A percentile compares a stretch with the other conserved stretches of the same genome.
These are phyloP conservation scores for Talaromyces trachyspermus DNA, from an alignment of 495 filamentous ascomycete species.

Conservation along the genomic window DNA sequence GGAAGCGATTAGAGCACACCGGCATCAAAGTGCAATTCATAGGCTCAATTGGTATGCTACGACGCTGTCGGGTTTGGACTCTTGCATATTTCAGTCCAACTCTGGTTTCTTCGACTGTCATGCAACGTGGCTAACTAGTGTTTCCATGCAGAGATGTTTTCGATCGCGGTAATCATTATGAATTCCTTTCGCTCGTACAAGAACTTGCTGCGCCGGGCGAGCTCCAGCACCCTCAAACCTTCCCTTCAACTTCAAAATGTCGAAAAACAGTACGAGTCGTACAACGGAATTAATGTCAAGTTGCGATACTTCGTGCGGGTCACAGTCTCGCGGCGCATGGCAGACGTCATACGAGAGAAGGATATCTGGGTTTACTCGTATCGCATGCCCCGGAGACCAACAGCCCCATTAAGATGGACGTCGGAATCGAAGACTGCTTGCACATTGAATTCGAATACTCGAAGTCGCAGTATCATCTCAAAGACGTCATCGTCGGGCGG, in stretches of 20 bases:
- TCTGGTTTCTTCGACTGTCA: not conserved
- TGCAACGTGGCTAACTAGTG: not conserved
- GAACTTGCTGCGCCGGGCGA: slow-evolving; percentile 95
- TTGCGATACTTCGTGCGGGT: slow-evolving; percentile 97
- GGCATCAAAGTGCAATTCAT: slow-evolving; percentile 99
- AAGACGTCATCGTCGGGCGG: slow-evolving; percentile 97
- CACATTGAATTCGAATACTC: slow-evolving; percentile 99
- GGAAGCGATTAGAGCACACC: slow-evolving; percentile 94
- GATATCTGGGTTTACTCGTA: slow-evolving; percentile 99
- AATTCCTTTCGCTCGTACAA: slow-evolving; percentile 93
- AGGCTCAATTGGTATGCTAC: slow-evolving; percentile 76
- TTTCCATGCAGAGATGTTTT: slow-evolving; percentile 83
- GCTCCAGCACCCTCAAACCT: slow-evolving; percentile 95
- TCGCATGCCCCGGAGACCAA: slow-evolving; percentile 98
- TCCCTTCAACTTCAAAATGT: slow-evolving; percentile 99
- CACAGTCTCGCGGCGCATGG: slow-evolving; percentile 93
- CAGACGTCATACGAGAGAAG: slow-evolving; percentile 96
- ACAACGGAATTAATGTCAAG: slow-evolving; percentile 99
- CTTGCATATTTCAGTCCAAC: not conserved
- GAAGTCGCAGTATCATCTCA: slow-evolving; percentile 98
- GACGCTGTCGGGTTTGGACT: not conserved
- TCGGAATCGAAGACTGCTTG: slow-evolving; percentile 97
- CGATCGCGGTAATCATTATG: slow-evolving; percentile 97
- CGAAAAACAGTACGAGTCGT: slow-evolving; percentile 99
- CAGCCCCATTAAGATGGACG: slow-evolving; percentile 99